Percentiles rank a stretch among this genome's conserved stretches.
Conservation (phyloP, 306 rosid species). For the Prunus mume region DNA sequence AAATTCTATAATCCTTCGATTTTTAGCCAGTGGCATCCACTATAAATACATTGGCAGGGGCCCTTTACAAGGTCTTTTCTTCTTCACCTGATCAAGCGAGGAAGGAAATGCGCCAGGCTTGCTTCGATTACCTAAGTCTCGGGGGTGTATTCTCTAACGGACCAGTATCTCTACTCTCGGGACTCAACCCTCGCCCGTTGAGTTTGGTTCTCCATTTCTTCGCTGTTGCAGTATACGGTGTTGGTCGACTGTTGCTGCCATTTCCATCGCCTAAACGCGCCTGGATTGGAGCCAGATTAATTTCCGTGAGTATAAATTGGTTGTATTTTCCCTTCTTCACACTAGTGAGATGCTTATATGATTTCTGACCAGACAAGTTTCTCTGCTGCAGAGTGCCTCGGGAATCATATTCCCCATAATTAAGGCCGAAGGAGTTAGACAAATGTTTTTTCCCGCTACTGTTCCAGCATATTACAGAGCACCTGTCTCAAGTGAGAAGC, state of each 20-base stretch:
- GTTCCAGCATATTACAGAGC: slow-evolving; percentile 82
- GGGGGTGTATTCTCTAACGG: slow-evolving; percentile 84
- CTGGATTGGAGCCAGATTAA: slow-evolving; percentile 76
- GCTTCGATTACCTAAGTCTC: slow-evolving; percentile 90
- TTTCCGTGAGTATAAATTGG: slow-evolving; percentile 45
- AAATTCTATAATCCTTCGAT: slow-evolving; percentile 9
- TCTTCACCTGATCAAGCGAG: slow-evolving; percentile 92
- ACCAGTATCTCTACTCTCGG: slow-evolving; percentile 84
- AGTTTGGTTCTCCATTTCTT: slow-evolving; percentile 94
- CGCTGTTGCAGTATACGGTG: slow-evolving; percentile 85
- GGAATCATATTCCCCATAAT: slow-evolving; percentile 87
- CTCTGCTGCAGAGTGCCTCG: slow-evolving; percentile 66
- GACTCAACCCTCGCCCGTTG: slow-evolving; percentile 85
- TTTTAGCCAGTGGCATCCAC: slow-evolving; percentile 95
- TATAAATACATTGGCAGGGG: slow-evolving; percentile 95
- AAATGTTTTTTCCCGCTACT: slow-evolving; percentile 87
- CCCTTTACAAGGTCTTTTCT: slow-evolving; percentile 88
- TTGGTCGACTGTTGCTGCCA: slow-evolving; percentile 77
- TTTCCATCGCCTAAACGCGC: slow-evolving; percentile 84
- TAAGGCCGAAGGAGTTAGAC: slow-evolving; percentile 92
- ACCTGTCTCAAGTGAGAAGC: slow-evolving; percentile 32
- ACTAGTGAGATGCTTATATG: background rate
- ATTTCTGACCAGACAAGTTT: slow-evolving; percentile 8
- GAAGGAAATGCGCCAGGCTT: slow-evolving; percentile 95
- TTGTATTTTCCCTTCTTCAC: background rate